phyloP scores from a whole-genome alignment of 2,329 filamentous ascomycete genomes.

The Ilyonectria robusta region DNA sequence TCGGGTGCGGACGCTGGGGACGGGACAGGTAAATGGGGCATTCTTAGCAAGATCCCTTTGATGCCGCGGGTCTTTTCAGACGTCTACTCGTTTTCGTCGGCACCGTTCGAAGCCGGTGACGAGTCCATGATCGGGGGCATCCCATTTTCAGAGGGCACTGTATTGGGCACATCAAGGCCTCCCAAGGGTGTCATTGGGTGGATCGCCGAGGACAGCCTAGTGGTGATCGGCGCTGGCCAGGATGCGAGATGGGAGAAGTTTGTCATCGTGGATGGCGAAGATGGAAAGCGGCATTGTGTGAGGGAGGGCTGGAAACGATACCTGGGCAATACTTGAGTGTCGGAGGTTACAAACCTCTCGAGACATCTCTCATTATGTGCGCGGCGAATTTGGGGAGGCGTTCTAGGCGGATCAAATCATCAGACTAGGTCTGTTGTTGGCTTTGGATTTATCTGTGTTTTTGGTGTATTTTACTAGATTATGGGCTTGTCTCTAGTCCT shows the following conservation, averaged over 20 bases:
- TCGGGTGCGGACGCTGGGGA: slow-evolving; percentile 60
- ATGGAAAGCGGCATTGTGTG: slow-evolving; percentile 76
- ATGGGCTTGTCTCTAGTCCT: slow-evolving; percentile 45
- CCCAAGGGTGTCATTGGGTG: slow-evolving; percentile 90
- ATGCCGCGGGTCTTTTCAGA: slow-evolving; percentile 92
- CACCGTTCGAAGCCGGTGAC: slow-evolving; percentile 86
- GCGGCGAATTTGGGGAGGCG: slow-evolving; percentile 41
- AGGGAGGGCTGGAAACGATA: slow-evolving; percentile 89
- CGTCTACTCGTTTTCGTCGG: slow-evolving; percentile 86
- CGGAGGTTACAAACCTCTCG: slow-evolving; percentile 9
- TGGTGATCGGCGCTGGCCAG: slow-evolving; percentile 83
- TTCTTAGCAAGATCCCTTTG: slow-evolving; percentile 85
- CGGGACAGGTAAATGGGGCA: slow-evolving; percentile 83
- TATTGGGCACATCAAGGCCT: slow-evolving; percentile 69
- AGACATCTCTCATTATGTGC: slow-evolving; percentile 28
- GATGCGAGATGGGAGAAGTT: slow-evolving; percentile 94
- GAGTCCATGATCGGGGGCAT: slow-evolving; percentile 69
- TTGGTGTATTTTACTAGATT: slow-evolving; percentile 37
- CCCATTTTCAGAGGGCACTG: slow-evolving; percentile 59
- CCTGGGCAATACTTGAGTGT: slow-evolving; percentile 61
- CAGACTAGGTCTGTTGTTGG: slow-evolving; percentile 15
- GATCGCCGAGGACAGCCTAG: slow-evolving; percentile 79
- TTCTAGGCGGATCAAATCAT: slow-evolving; percentile 39
- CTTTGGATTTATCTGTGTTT: slow-evolving; percentile 31
- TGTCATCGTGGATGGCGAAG: slow-evolving; percentile 75